These are phyloP conservation scores for Haberlea rhodopensis DNA, from an alignment of 257 asterid species.

Conservation along the genomic window DNA sequence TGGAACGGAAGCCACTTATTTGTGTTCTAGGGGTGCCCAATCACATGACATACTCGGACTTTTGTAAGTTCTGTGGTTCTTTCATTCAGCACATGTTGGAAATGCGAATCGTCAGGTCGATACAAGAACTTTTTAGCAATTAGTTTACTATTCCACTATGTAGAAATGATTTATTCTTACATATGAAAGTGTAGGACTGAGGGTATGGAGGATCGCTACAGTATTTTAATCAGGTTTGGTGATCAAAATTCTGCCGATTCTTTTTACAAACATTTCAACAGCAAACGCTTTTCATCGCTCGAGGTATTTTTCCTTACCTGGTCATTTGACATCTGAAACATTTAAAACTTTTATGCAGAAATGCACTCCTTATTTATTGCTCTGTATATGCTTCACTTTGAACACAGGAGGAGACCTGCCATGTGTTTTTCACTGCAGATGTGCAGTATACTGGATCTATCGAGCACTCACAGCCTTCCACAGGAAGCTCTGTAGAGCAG, in stretches of 20 bases:
- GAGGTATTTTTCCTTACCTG: slow-evolving; percentile 47
- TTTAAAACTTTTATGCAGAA: slow-evolving; percentile 1
- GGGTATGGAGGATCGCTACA: slow-evolving; percentile 74
- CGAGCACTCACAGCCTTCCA: slow-evolving; percentile 69
- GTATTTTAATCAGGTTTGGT: slow-evolving; percentile 76
- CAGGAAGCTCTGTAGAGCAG: slow-evolving; percentile 72
- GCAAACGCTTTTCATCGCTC: slow-evolving; percentile 75
- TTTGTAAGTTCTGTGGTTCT: slow-evolving; percentile 91
- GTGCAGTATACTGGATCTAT: slow-evolving; percentile 84
- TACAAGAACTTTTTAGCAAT: slow-evolving; percentile 12
- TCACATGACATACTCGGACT: slow-evolving; percentile 95
- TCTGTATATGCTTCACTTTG: slow-evolving; percentile 25
- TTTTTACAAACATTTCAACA: slow-evolving; percentile 68
- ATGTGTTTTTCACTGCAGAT: slow-evolving; percentile 65
- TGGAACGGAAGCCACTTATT: slow-evolving; percentile 76
- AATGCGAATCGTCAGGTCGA: slow-evolving; percentile 89
- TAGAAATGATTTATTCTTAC: slow-evolving; percentile 25
- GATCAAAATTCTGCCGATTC: slow-evolving; percentile 73
- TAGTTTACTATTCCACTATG: slow-evolving; percentile 13
- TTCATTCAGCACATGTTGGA: slow-evolving; percentile 80
- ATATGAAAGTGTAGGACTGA: slow-evolving; percentile 57
- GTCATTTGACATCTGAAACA: slow-evolving; percentile 9
- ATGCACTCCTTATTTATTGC: slow-evolving; percentile 7
- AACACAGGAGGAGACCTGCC: slow-evolving; percentile 71
- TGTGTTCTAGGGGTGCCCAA: slow-evolving; percentile 92